Base-by-base conservation (phyloP, 768 basidiomycete species). In the Boletus eberwhitei region DNA sequence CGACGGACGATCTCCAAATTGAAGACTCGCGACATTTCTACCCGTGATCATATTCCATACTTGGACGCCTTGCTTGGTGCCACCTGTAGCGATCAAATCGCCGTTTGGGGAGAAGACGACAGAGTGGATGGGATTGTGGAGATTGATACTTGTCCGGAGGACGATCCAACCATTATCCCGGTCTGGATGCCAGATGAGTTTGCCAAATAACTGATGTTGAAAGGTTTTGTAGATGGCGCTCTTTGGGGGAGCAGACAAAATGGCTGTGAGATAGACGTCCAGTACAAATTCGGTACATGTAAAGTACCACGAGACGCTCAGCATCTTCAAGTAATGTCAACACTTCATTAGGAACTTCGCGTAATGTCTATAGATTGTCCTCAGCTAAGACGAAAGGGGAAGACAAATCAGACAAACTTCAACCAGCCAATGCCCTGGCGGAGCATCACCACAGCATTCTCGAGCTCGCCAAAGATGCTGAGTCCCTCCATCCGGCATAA, bases 41-140 rank as follows among this genome's bases (percentile, higher is more conserved):
- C 64, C 64, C 0, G 64, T 65, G 36, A 60, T 31, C 2, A 48
- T 38, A 2, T 59, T 60, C 65, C 65, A 66, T 13, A 66, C n/a
- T 24, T 63, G 66, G 24, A 66, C 64, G 2, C 60, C 58, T 3
- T 67, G 49, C 22, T 46, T 39, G 0, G 8, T 45, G 13, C 55
- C 48, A 6, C 55, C 64, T 9, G 64, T 64, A 1, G 65, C 64
- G n/a, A 65, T 46, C 22, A 49, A 12, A 4, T 53, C 32, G 0
- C 56, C 50, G 34, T 51, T 46, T 16, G 52, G 59, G 14, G 59
- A 62, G 57, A 59, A 59, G 7, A 35, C 50, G 13, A 66, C 38
- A 0, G 66, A 63, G 26, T 62, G 21, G 12, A 66, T 53, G n/a
- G 46, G 21, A 8, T 9, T 24, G 5, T 44, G 36, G 31, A 58